phyloP scores from a whole-genome alignment of 495 filamentous ascomycete genomes.

The Penicillium alfredii region DNA sequence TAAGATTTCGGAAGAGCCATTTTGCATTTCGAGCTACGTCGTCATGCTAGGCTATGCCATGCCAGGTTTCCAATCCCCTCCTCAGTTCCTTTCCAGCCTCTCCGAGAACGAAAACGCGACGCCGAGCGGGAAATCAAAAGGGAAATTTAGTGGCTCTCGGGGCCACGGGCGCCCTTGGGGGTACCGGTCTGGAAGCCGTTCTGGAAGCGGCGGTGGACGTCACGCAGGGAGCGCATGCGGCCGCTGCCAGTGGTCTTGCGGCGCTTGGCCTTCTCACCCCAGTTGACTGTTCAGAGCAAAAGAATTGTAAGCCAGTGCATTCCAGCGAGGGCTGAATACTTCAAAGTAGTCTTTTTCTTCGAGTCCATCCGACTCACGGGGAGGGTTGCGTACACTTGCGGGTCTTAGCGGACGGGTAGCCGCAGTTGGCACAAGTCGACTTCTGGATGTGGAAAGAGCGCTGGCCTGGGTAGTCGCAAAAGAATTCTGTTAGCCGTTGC shows the following conservation, averaged over 20 bases:
- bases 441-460: constrained; percentile 99
- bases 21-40: constrained; percentile 34
- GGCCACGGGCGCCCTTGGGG: constrained; percentile 81
- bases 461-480: constrained; percentile 55
- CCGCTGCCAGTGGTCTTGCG: constrained; percentile 98
- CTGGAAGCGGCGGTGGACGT: constrained; percentile 80
- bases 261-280: constrained; percentile 98
- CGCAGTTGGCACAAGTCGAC: constrained; percentile 94
- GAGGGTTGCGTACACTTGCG: constrained; percentile 84
- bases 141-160: constrained; percentile 38
- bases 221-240: constrained; percentile 86
- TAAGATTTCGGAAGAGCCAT: constrained; percentile 36
- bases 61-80: constrained; percentile 27
- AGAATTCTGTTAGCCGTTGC: constrained; percentile 29
- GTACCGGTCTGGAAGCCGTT: constrained; percentile 92
- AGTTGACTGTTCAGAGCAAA: constrained; percentile 69
- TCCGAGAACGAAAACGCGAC: constrained; percentile 43
- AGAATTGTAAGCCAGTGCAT: constrained; percentile 28
- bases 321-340: constrained; percentile 3
- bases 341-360: constrained; percentile 8
- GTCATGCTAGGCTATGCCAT: constrained; percentile 41
- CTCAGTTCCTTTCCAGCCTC: constrained; percentile 38
- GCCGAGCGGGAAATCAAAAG: constrained; percentile 27
- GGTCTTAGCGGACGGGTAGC: constrained; percentile 94
- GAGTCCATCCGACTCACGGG: constrained; percentile 11